Evolutionary conservation across 345 rosid genomes (phyloP).

Genomic region (Murraya paniculata): DNA sequence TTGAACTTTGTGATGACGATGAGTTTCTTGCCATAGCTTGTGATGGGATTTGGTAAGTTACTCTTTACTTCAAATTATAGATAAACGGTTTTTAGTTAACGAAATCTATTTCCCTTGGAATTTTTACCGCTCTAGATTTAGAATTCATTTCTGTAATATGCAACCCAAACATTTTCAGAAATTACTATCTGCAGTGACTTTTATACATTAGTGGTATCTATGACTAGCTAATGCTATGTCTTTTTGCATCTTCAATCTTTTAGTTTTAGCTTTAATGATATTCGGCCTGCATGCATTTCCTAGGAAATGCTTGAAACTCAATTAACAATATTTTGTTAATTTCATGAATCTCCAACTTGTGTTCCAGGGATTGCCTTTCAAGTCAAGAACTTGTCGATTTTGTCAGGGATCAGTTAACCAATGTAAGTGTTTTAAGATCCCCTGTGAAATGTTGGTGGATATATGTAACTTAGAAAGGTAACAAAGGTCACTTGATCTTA

Average conservation of each 20-base stretch:
- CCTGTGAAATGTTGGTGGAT: neutral
- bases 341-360: neutral
- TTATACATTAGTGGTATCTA: neutral
- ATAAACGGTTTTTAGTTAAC: neutral
- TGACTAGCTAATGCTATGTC: neutral
- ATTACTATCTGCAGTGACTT: neutral
- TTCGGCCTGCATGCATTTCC: neutral
- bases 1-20: constrained; percentile 76
- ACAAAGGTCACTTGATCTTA: neutral
- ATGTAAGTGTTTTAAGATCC: constrained; percentile 27
- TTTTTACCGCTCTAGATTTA: neutral
- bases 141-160: neutral
- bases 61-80: neutral
- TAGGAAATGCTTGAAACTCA: neutral
- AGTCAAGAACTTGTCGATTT: constrained; percentile 80
- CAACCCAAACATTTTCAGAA: constrained; percentile 7
- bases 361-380: constrained; percentile 79
- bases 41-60: constrained; percentile 74
- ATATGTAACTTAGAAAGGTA: neutral
- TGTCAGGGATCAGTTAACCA: constrained; percentile 53
- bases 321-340: neutral
- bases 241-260: neutral
- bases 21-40: constrained; percentile 83
- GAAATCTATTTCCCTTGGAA: neutral
- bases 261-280: neutral